Evolutionary conservation across 2,329 filamentous ascomycete genomes (phyloP), one percentile per base, ranked within the genome.

Genomic region (Xylaria sp.): DNA sequence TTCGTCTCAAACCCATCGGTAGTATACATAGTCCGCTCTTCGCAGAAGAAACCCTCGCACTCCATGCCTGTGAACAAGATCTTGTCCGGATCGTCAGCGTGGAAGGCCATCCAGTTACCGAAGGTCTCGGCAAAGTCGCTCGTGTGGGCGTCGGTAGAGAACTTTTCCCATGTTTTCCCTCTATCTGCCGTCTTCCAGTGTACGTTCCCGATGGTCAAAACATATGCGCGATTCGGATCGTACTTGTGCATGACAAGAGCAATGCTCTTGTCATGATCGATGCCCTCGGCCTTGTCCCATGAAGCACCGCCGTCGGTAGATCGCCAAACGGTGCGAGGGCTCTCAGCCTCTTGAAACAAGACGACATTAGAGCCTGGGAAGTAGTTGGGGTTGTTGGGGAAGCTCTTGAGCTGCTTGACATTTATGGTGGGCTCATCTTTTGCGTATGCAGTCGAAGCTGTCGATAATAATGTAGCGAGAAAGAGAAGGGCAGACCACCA

Each of bases 351-450:
- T 75, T 91, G 89, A 77, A 93, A 90, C 54, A 98, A 81, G 67
- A 97, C 85, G 60, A 92, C 88, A 78, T 97, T 91, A 72, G 93
- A 94, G 79, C 95, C 93, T 76, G 96, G 91, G 78, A 99, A 98
- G 82, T 97, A 99, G 81, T 92, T 92, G 72, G 98, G 83, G 78
- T 90, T 89, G 62, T 82, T 78, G 0, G 93, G 92, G 62, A 85
- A 81, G 75, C 89, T 84, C 53, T 91, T 83, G 81, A 98, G 92
- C 55, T 86, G 81, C 61, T 84, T 92, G 67, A 85, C 82, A 69
- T 86, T 84, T 75, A 97, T 85, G 64, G 85, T 85, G 27, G 94
- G 94, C 57, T 85, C 84, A 76, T 90, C 86, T 75, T 90, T 91
- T 64, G 89, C 82, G 71, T 82, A 74, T 72, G 75, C 76, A 72